Percentiles rank a stretch among this genome's conserved stretches.
Evolutionary conservation across 2,329 filamentous ascomycete species (phyloP).

Genomic region (Falciphora oryzae): DNA sequence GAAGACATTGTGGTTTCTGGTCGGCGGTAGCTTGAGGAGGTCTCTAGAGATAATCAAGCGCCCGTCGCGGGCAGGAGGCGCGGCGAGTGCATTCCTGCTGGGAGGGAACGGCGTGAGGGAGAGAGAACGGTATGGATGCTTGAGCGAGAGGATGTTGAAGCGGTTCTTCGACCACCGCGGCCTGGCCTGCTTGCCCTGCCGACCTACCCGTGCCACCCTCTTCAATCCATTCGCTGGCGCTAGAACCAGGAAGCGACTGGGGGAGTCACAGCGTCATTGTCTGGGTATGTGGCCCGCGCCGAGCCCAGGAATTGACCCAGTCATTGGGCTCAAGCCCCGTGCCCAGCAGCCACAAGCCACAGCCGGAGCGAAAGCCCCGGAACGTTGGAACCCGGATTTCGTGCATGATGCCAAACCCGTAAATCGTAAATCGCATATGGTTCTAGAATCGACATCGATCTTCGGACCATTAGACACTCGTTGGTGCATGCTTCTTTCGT

Average conservation of each 20-base stretch:
- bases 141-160: background rate
- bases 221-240: background rate
- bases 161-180: too few species aligned
- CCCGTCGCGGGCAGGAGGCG: background rate
- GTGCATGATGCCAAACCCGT: too few species aligned
- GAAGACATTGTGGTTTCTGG: background rate
- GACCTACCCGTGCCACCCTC: background rate
- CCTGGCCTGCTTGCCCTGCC: too few species aligned
- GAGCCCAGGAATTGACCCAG: background rate
- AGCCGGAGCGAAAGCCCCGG: background rate
- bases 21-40: background rate
- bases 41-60: background rate
- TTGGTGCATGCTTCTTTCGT: too few species aligned
- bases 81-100: background rate
- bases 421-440: too few species aligned
- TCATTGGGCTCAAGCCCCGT: background rate
- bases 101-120: background rate
- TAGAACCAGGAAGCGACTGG: too few species aligned
- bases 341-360: background rate
- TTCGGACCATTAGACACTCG: too few species aligned
- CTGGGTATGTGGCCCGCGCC: too few species aligned
- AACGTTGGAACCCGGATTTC: background rate
- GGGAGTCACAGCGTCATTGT: background rate
- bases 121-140: background rate
- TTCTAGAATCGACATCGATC: too few species aligned